Conservation (phyloP, 164 flowering plant species). For the Litsea cubeba region DNA sequence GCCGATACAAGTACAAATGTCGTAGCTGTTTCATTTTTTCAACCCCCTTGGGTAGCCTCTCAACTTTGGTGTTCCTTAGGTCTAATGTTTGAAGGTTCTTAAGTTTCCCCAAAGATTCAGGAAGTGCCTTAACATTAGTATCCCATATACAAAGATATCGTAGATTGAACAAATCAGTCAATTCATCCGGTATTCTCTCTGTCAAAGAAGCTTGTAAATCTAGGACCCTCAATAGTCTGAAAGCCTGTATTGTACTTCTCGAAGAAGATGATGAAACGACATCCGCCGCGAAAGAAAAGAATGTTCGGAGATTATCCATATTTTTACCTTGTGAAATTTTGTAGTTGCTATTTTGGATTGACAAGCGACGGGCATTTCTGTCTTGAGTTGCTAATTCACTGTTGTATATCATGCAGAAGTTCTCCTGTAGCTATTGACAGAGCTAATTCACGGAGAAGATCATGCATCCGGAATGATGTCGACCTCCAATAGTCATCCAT, state of each 20-base stretch:
- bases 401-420: not conserved
- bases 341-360: not conserved
- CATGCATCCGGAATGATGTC: not conserved
- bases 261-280: not conserved
- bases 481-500: not conserved
- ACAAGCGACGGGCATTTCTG: not conserved
- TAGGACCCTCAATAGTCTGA: conserved; percentile 1
- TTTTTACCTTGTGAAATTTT: not conserved
- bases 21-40: not conserved
- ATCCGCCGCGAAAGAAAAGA: not conserved
- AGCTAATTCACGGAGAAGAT: not conserved
- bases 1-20: not conserved
- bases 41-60: not conserved
- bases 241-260: not conserved
- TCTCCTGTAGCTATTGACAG: not conserved
- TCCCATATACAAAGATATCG: not conserved
- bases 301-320: not conserved
- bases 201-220: not conserved
- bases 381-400: too few relatives aligned
- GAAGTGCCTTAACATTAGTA: not conserved
- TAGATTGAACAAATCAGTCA: not conserved
- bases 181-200: not conserved
- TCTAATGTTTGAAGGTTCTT: not conserved
- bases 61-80: not conserved
- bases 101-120: not conserved